Evolutionary conservation across 2,329 filamentous ascomycete species (phyloP), one percentile per base, ranked within the genome.

Genomic region (Sarocladium oryzae): DNA sequence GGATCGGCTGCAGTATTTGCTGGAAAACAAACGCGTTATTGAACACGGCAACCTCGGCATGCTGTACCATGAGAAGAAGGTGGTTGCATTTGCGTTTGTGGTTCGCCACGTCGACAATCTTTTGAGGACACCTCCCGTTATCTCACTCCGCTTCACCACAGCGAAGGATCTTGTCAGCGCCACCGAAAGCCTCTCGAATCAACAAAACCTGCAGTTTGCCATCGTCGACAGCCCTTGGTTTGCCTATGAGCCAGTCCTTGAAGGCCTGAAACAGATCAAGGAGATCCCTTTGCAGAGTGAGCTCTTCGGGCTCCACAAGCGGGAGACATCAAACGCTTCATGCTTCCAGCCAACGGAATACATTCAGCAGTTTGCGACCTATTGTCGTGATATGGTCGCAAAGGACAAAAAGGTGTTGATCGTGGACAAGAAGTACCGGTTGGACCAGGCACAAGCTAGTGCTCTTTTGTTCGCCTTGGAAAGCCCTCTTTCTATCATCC

Each of bases 141-240:
- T 86, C 0, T 68, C 68, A 0, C 63, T 87, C 3, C 76, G 73
- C 20, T 74, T 86, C 20, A 61, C 68, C 0, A 75, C 79, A 16
- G 61, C 66, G 2, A 54, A 61, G 0, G 72, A 73, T 0, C 55
- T 85, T 1, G 59, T 64, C 0, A 73, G 73, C 7, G 68, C 76
- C 0, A 58, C 88, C 0, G 37, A 30, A 36, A 11, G n/a, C 33
- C 28, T 18, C 23, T 3, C 20, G 16, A 26, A 15, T 46, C 0
- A 52, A 23, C 32, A 35, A 55, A 0, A 53, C 0, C 53, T 78
- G 2, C 61, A 60, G 2, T 82, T 88, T 40, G 61, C 84, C 0
- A 64, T 82, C 2, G 77, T 88, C 0, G 77, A 86, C 37, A 84
- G 85, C 0, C 72, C 85, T 0, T 73, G 84, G 0, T 89, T 88